phyloP scores from a whole-genome alignment of 768 basidiomycete genomes.

The Hygrocybe punicea region DNA sequence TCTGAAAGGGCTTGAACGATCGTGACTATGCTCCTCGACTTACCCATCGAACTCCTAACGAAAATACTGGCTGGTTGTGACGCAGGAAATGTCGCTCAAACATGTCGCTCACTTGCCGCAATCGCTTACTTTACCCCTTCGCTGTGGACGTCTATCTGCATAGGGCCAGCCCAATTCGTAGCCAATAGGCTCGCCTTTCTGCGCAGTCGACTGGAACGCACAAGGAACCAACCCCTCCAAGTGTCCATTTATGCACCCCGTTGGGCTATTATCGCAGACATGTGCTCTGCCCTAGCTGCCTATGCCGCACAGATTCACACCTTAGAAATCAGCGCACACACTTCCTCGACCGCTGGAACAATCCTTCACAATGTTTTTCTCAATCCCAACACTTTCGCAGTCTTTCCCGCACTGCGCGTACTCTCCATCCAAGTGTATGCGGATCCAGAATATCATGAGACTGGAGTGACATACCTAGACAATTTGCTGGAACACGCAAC shows the following conservation, averaged over 20 bases:
- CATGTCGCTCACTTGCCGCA: neutral
- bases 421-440: no score
- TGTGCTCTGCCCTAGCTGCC: neutral
- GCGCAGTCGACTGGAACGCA: neutral
- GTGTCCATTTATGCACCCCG: neutral
- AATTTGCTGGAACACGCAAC: no score
- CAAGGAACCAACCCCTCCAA: neutral
- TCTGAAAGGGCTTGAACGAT: no score
- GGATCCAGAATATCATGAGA: no score
- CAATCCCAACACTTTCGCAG: no score
- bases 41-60: neutral
- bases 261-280: neutral
- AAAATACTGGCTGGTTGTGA: neutral
- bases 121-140: neutral
- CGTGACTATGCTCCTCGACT: neutral
- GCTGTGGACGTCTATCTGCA: neutral
- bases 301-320: neutral
- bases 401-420: no score
- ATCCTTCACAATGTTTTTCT: no score
- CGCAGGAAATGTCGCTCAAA: neutral
- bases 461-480: no score
- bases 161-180: neutral
- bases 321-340: neutral
- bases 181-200: neutral
- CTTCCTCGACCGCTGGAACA: no score